These are phyloP conservation scores for Trichoderma gracile DNA, from an alignment of 2,329 filamentous ascomycete genomes.

Conservation along the genomic window DNA sequence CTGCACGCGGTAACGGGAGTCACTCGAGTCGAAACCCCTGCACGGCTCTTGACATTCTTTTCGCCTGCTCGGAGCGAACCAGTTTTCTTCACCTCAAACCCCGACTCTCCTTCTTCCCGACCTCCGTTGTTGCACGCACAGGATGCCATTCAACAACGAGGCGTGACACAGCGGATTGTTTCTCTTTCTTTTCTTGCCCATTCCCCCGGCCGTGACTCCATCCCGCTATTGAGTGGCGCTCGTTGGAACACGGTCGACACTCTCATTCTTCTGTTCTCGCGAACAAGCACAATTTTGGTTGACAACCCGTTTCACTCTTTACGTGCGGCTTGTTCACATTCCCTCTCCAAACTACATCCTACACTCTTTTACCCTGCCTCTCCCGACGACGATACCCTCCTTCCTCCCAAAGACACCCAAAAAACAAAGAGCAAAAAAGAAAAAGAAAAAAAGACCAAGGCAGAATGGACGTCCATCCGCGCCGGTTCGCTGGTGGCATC, in stretches of 20 bases:
- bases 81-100: slow-evolving; percentile 3
- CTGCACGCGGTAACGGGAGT: slow-evolving; percentile 13
- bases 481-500: slow-evolving; percentile 36
- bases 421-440: neutral
- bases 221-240: slow-evolving; percentile 21
- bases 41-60: neutral
- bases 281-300: slow-evolving; percentile 17
- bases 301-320: slow-evolving; percentile 17
- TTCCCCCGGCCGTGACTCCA: slow-evolving; percentile 21
- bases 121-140: slow-evolving; percentile 20
- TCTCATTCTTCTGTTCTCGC: slow-evolving; percentile 14
- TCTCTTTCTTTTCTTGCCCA: slow-evolving; percentile 12
- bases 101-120: neutral
- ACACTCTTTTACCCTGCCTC: slow-evolving; percentile 14
- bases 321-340: neutral
- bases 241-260: slow-evolving; percentile 21
- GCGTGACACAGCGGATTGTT: slow-evolving; percentile 13
- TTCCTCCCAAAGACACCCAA: neutral
- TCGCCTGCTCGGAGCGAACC: slow-evolving; percentile 11
- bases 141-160: slow-evolving; percentile 24
- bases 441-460: neutral
- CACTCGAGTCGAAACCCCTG: slow-evolving; percentile 14
- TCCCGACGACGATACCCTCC: neutral
- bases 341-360: neutral
- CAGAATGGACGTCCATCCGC: slow-evolving; percentile 39